Evolutionary conservation across 208 protist species (phyloP).

Genomic region (Trypanosoma theileri): DNA sequence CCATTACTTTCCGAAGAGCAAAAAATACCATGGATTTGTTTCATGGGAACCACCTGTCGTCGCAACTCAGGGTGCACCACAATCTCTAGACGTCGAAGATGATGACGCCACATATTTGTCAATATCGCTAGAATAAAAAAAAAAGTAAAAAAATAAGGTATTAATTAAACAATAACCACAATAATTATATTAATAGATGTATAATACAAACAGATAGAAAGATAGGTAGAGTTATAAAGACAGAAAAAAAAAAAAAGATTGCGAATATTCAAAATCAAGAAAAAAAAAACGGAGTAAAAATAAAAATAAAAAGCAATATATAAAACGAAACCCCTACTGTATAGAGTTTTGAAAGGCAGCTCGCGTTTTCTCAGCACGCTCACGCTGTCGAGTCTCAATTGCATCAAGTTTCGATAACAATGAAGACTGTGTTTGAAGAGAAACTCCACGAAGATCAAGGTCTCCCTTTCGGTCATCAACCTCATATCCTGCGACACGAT

Average conservation of each 20-base stretch:
- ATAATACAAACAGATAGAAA: too few species aligned
- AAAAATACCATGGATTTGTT: conserved; percentile 47
- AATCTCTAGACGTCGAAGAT: conserved; percentile 36
- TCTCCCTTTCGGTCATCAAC: conserved; percentile 27
- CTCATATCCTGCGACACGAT: conserved; percentile 31
- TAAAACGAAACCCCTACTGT: too few species aligned
- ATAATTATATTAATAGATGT: too few species aligned
- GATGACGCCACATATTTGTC: conserved; percentile 45
- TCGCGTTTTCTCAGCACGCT: conserved; percentile 53
- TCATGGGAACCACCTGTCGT: conserved; percentile 29
- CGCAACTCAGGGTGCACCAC: conserved; percentile 37
- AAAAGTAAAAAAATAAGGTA: too few species aligned
- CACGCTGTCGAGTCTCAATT: conserved; percentile 47
- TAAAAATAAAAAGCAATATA: conserved; percentile 1
- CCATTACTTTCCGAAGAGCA: conserved; percentile 29
- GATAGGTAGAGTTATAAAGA: too few species aligned
- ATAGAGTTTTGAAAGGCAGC: conserved; percentile 25
- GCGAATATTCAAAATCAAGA: too few species aligned
- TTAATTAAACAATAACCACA: too few species aligned
- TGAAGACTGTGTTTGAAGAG: conserved; percentile 27
- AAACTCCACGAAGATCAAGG: conserved; percentile 16
- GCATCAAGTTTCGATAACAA: conserved; percentile 43
- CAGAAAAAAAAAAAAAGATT: too few species aligned
- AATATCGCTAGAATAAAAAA: too few species aligned
- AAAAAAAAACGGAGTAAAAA: background rate